These are phyloP conservation scores for Colletotrichum sansevieriae DNA, from an alignment of 2,329 filamentous ascomycete species.

Conservation along the genomic window DNA sequence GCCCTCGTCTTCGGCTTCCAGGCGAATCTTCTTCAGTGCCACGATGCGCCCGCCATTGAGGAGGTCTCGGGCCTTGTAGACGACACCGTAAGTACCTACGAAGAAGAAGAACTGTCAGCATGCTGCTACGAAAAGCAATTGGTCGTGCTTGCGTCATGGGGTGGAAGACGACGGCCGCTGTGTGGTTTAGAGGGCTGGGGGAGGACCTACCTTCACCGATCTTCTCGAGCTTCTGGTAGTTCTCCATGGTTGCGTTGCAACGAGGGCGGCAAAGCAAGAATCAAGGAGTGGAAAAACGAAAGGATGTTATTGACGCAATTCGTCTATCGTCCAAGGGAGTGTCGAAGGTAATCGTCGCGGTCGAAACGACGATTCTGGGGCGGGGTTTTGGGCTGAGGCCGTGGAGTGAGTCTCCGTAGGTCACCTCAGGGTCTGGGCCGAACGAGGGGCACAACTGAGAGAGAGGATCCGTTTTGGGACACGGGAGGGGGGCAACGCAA, in stretches of 20 bases:
- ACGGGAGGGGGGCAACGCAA: slow-evolving; percentile 8
- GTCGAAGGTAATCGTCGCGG: slow-evolving; percentile 16
- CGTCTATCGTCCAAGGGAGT: neutral
- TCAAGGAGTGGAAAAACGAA: slow-evolving; percentile 17
- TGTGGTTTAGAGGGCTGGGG: neutral
- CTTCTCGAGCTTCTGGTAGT: slow-evolving; percentile 97
- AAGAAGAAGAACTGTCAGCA: slow-evolving; percentile 21
- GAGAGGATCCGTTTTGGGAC: slow-evolving; percentile 25
- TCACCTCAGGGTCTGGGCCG: slow-evolving; percentile 33
- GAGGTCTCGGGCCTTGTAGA: slow-evolving; percentile 93
- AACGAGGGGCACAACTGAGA: slow-evolving; percentile 34
- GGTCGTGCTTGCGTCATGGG: slow-evolving; percentile 20
- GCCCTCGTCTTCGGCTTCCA: slow-evolving; percentile 95
- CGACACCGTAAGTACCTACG: slow-evolving; percentile 91
- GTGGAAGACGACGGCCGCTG: neutral
- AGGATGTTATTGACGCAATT: slow-evolving; percentile 6
- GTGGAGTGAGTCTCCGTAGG: slow-evolving; percentile 22
- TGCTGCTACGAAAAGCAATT: neutral
- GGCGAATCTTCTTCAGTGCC: slow-evolving; percentile 93
- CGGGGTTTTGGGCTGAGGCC: slow-evolving; percentile 20
- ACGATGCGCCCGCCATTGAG: slow-evolving; percentile 86
- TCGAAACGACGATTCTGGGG: slow-evolving; percentile 24
- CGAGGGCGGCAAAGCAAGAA: slow-evolving; percentile 1
- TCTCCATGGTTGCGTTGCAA: slow-evolving; percentile 75
- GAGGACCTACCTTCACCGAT: slow-evolving; percentile 85